Percentiles rank a stretch among this genome's conserved stretches.
Evolutionary conservation across 495 filamentous ascomycete species (phyloP).

Genomic region (Platismatia glauca): DNA sequence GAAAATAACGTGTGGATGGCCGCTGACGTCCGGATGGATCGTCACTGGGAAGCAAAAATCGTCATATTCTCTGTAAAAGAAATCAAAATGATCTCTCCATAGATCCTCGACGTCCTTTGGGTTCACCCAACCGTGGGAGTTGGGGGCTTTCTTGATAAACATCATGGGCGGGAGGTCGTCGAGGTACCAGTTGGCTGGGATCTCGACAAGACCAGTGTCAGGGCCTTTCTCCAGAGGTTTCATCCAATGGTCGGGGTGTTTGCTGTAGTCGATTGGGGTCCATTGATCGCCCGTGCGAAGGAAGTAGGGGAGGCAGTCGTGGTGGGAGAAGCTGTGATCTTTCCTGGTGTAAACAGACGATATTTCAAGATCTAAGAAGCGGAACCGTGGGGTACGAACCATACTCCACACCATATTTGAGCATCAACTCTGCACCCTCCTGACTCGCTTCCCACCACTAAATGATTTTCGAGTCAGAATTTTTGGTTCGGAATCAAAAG

Average conservation of each 20-base stretch:
- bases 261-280: conserved; percentile 53
- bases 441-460: conserved; percentile 55
- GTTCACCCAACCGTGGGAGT: conserved; percentile 54
- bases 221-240: conserved; percentile 47
- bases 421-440: conserved; percentile 57
- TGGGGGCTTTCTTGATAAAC: conserved; percentile 53
- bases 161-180: conserved; percentile 56
- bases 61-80: conserved; percentile 62
- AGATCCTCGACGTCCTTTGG: conserved; percentile 49
- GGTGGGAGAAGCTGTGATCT: conserved; percentile 54
- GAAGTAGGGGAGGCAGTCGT: conserved; percentile 60
- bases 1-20: conserved; percentile 55
- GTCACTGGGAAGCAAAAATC: conserved; percentile 63
- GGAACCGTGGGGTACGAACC: conserved; percentile 7
- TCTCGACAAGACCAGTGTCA: conserved; percentile 52
- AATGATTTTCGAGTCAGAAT: conserved; percentile 4
- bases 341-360: not conserved
- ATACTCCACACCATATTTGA: conserved; percentile 62
- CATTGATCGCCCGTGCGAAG: conserved; percentile 52
- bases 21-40: conserved; percentile 61
- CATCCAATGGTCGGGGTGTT: conserved; percentile 59
- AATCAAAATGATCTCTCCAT: conserved; percentile 60
- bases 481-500: too few species aligned
- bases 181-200: conserved; percentile 60
- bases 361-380: not conserved